Conservation (phyloP, 2,329 filamentous ascomycete genomes). For the Helicocarpus griseus region DNA sequence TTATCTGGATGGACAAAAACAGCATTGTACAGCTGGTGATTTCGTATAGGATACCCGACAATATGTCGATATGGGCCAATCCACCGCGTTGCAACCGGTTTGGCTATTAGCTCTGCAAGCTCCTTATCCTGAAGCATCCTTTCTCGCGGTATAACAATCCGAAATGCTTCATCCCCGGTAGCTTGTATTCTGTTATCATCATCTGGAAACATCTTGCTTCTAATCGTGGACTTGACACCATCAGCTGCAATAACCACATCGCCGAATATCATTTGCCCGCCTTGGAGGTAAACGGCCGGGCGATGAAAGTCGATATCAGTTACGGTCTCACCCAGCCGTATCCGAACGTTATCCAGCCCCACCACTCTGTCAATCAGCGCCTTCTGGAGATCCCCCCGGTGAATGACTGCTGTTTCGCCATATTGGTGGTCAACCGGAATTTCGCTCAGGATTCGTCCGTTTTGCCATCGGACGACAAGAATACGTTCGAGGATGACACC, state of each 20-base stretch:
- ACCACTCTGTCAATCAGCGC: slow-evolving; percentile 18
- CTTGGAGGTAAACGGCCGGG: slow-evolving; percentile 21
- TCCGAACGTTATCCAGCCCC: slow-evolving; percentile 27
- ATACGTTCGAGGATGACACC: slow-evolving; percentile 21
- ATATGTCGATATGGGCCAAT: slow-evolving; percentile 58
- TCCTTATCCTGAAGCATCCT: slow-evolving; percentile 40
- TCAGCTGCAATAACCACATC: slow-evolving; percentile 42
- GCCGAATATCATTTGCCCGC: slow-evolving; percentile 17
- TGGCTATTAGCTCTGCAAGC: slow-evolving; percentile 46
- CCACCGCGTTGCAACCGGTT: slow-evolving; percentile 51
- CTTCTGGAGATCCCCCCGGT: slow-evolving; percentile 24
- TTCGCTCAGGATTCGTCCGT: slow-evolving; percentile 20
- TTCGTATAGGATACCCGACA: slow-evolving; percentile 56
- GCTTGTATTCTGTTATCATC: neutral
- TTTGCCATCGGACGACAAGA: slow-evolving; percentile 24
- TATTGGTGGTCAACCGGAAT: slow-evolving; percentile 24
- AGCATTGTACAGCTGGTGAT: slow-evolving; percentile 57
- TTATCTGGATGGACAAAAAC: slow-evolving; percentile 52
- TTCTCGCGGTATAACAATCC: slow-evolving; percentile 43
- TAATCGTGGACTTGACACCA: slow-evolving; percentile 42
- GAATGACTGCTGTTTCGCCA: slow-evolving; percentile 19
- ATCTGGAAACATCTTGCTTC: slow-evolving; percentile 28
- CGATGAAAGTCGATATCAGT: slow-evolving; percentile 12
- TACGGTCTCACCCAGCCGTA: slow-evolving; percentile 19
- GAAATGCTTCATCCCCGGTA: slow-evolving; percentile 46